Conservation (phyloP, 208 protist genomes). For the Leishmania turanica region DNA sequence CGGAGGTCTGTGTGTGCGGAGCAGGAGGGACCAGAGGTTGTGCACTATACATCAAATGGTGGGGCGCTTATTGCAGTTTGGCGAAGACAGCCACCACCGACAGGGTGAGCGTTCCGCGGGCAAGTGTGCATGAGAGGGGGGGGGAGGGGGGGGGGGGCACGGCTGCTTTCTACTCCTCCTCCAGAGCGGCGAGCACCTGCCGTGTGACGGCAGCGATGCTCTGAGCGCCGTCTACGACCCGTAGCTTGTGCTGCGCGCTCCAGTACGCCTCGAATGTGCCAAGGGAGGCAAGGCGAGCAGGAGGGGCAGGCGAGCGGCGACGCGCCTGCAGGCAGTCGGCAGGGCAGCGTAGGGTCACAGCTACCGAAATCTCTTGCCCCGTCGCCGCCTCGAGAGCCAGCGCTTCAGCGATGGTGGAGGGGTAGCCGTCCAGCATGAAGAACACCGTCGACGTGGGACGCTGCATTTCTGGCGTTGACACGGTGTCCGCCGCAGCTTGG, state of each 20-base stretch:
- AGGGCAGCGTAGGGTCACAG: conserved; percentile 29
- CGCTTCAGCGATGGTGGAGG: conserved; percentile 43
- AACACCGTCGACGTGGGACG: background rate
- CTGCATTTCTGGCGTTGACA: background rate
- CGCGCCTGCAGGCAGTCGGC: conserved; percentile 1
- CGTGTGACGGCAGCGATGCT: conserved; percentile 15
- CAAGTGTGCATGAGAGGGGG: background rate
- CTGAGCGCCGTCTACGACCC: conserved; percentile 29
- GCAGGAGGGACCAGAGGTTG: background rate
- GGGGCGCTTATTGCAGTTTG: background rate
- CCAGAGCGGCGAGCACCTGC: conserved; percentile 27
- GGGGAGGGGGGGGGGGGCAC: too few relatives aligned
- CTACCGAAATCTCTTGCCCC: conserved; percentile 20
- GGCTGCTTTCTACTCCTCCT: conserved; percentile 18
- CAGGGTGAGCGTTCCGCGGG: background rate
- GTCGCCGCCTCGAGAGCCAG: conserved; percentile 38
- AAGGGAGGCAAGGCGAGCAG: conserved; percentile 4
- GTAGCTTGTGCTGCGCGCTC: conserved; percentile 38
- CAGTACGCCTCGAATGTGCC: conserved; percentile 38
- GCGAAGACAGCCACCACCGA: background rate
- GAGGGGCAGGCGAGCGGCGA: background rate
- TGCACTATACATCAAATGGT: background rate
- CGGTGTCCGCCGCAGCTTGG: background rate
- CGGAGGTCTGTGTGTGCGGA: background rate
- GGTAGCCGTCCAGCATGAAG: conserved; percentile 47